phyloP scores from a whole-genome alignment of 805 yeast species.

The Saccharomyces paradoxus region DNA sequence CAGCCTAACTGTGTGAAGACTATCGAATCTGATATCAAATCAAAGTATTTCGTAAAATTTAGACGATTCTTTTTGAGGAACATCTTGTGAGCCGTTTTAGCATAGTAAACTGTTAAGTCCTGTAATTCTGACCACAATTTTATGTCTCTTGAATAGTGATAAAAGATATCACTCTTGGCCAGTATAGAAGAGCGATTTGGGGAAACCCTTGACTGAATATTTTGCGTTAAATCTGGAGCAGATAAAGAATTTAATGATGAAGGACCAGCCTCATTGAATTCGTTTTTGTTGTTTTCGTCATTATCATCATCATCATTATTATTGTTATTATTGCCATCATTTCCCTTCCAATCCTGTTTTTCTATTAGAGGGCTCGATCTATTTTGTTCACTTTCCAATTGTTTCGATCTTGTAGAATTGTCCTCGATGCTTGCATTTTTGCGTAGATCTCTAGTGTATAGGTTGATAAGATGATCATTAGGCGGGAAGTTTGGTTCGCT shows the following conservation, averaged over 20 bases:
- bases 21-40: constrained; percentile 45
- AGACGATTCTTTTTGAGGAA: constrained; percentile 43
- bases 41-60: constrained; percentile 46
- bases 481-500: constrained; percentile 27
- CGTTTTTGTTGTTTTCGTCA: constrained; percentile 1
- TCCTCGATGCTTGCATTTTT: constrained; percentile 8
- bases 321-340: not conserved
- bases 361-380: not conserved
- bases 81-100: constrained; percentile 44
- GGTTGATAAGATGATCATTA: constrained; percentile 24
- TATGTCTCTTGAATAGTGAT: constrained; percentile 52
- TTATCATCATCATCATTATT: not conserved
- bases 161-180: constrained; percentile 39
- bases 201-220: constrained; percentile 1
- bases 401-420: constrained; percentile 20
- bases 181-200: constrained; percentile 17
- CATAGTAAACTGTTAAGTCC: constrained; percentile 39
- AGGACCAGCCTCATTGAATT: not conserved
- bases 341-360: not conserved
- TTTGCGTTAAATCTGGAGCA: not conserved
- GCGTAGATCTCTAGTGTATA: constrained; percentile 25
- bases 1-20: constrained; percentile 47
- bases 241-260: not conserved
- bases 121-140: constrained; percentile 51
- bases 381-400: not conserved